A percentile compares a stretch with the other conserved stretches of the same genome.
Evolutionary conservation across 2,329 filamentous ascomycete genomes (phyloP).

Genomic region (Sclerotinia trifoliorum): DNA sequence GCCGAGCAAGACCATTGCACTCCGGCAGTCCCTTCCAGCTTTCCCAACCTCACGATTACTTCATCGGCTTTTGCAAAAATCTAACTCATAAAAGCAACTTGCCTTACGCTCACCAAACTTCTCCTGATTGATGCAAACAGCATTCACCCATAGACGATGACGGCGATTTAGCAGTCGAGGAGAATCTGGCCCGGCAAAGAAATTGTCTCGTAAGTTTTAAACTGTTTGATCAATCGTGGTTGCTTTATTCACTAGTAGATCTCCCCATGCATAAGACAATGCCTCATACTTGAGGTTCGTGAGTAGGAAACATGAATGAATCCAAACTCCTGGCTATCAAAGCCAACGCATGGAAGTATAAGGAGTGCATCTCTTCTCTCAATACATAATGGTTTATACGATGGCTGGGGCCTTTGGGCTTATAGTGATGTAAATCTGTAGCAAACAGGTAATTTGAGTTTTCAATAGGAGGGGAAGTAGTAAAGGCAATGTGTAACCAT

Average conservation of each 20-base stretch:
- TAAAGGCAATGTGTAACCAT: neutral
- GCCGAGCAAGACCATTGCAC: slow-evolving; percentile 19
- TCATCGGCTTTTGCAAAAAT: slow-evolving; percentile 17
- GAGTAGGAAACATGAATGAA: slow-evolving; percentile 23
- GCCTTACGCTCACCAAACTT: slow-evolving; percentile 21
- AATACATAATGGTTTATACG: slow-evolving; percentile 2
- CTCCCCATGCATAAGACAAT: slow-evolving; percentile 24
- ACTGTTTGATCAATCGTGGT: slow-evolving; percentile 13
- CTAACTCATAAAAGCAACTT: slow-evolving; percentile 19
- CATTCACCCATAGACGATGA: slow-evolving; percentile 20
- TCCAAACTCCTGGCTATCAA: neutral
- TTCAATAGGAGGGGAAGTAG: slow-evolving; percentile 4
- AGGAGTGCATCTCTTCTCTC: slow-evolving; percentile 16
- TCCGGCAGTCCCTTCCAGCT: slow-evolving; percentile 21
- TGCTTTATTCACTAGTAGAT: slow-evolving; percentile 7
- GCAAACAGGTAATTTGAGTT: neutral
- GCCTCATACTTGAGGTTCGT: slow-evolving; percentile 22
- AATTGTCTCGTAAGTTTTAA: slow-evolving; percentile 15
- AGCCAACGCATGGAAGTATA: slow-evolving; percentile 8
- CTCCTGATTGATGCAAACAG: slow-evolving; percentile 22
- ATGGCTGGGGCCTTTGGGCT: neutral
- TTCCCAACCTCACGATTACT: too few relatives aligned
- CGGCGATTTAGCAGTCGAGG: slow-evolving; percentile 4
- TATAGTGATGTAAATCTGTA: slow-evolving; percentile 3
- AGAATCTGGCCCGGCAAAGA: slow-evolving; percentile 15